phyloP scores from a whole-genome alignment of 352 stramenopile genomes.

The Globisporangium orthogonon region DNA sequence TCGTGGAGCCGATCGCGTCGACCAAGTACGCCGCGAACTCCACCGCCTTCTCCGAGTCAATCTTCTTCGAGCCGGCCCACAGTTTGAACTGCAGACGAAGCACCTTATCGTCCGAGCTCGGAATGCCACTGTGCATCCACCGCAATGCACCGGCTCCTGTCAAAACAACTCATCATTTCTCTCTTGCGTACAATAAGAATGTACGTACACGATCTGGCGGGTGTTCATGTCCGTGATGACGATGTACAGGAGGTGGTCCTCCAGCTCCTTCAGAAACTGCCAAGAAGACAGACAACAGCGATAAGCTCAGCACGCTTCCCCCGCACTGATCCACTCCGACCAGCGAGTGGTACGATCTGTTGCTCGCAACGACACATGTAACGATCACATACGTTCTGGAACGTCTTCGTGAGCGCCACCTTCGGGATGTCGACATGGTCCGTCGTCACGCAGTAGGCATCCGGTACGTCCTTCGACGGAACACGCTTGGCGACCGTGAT shows the following conservation, averaged over 20 bases:
- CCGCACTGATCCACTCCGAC: background rate
- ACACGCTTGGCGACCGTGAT: slow-evolving; percentile 62
- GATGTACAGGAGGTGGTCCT: slow-evolving; percentile 66
- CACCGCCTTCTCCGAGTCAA: slow-evolving; percentile 44
- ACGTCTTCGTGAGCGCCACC: slow-evolving; percentile 36
- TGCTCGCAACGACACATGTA: background rate
- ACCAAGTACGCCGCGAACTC: slow-evolving; percentile 44
- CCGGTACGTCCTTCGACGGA: slow-evolving; percentile 42
- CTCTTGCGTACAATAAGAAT: background rate
- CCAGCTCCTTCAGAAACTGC: slow-evolving; percentile 57
- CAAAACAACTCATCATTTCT: no score
- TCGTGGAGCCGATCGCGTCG: slow-evolving; percentile 57
- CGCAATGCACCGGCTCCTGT: background rate
- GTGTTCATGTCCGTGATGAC: slow-evolving; percentile 80
- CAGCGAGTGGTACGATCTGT: background rate
- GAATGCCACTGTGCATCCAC: slow-evolving; percentile 46
- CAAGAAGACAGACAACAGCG: background rate
- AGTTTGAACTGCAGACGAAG: slow-evolving; percentile 64
- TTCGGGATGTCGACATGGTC: slow-evolving; percentile 66
- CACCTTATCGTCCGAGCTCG: slow-evolving; percentile 49
- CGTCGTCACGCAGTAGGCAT: slow-evolving; percentile 55
- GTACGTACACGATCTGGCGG: slow-evolving; percentile 42
- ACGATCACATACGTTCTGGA: slow-evolving; percentile 26
- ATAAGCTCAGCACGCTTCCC: background rate
- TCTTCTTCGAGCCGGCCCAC: slow-evolving; percentile 43